These are phyloP conservation scores for Aspergillus avenaceus DNA, from an alignment of 495 filamentous ascomycete genomes.

Conservation along the genomic window DNA sequence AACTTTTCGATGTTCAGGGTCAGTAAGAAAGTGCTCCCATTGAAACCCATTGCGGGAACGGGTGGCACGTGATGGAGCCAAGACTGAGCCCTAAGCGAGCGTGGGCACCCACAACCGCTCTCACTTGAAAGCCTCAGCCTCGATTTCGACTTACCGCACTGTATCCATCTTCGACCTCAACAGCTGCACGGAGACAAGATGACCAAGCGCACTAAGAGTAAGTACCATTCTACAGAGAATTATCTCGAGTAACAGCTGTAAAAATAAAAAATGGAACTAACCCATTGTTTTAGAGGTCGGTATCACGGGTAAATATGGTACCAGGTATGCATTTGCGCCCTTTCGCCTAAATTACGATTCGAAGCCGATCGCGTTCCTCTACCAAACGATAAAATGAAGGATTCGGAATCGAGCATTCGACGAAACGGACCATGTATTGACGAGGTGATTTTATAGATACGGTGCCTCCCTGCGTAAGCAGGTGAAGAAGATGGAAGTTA, in stretches of 20 bases:
- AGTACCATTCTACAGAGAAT: slow-evolving; percentile 15
- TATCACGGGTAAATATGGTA: slow-evolving; percentile 69
- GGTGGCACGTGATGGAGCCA: slow-evolving; percentile 25
- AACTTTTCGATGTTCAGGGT: no score
- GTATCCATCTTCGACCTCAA: slow-evolving; percentile 42
- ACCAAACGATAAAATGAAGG: slow-evolving; percentile 9
- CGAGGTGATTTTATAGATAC: slow-evolving; percentile 58
- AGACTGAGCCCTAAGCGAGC: slow-evolving; percentile 43
- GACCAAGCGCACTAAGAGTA: slow-evolving; percentile 95
- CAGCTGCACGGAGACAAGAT: slow-evolving; percentile 59
- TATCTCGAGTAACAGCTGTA: neutral
- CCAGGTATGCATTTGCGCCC: slow-evolving; percentile 48
- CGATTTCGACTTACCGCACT: slow-evolving; percentile 39
- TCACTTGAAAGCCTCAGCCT: slow-evolving; percentile 31
- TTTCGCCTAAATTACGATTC: slow-evolving; percentile 19
- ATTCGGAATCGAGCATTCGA: slow-evolving; percentile 8
- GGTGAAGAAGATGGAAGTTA: slow-evolving; percentile 99
- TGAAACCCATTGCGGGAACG: neutral
- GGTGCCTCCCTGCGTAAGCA: slow-evolving; percentile 99
- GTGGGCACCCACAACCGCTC: slow-evolving; percentile 41
- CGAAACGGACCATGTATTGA: slow-evolving; percentile 24
- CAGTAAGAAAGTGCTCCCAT: no score
- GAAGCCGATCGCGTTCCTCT: slow-evolving; percentile 21
- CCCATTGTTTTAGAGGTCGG: slow-evolving; percentile 66
- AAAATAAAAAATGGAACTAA: slow-evolving; percentile 30